Evolutionary conservation across 2,329 filamentous ascomycete species (phyloP).

Genomic region (Lecanicillium sp.): DNA sequence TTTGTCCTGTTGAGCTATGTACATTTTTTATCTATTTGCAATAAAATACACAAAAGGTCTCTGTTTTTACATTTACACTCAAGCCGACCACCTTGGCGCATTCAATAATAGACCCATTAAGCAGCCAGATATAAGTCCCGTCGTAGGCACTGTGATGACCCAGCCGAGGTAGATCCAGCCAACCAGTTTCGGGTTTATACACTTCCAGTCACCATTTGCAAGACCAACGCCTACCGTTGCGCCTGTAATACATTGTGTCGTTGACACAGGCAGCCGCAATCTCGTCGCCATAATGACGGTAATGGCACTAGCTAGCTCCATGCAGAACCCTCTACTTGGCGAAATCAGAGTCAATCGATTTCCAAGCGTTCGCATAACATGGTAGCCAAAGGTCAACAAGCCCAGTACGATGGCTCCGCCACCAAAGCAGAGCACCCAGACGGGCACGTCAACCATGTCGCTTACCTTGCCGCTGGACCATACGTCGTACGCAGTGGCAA

Average conservation of each 20-base stretch:
- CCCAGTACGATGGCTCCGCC: conserved; percentile 44
- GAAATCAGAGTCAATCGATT: conserved; percentile 48
- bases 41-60: neutral
- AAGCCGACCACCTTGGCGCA: conserved; percentile 30
- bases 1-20: too few species aligned
- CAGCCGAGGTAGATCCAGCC: conserved; percentile 40
- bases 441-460: conserved; percentile 30
- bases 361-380: conserved; percentile 50
- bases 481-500: conserved; percentile 42
- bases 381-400: conserved; percentile 54
- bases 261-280: conserved; percentile 40
- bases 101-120: conserved; percentile 48
- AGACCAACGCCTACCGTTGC: conserved; percentile 44
- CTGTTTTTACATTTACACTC: neutral
- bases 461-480: conserved; percentile 33
- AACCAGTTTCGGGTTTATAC: conserved; percentile 40
- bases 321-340: conserved; percentile 41
- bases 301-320: conserved; percentile 42
- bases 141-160: conserved; percentile 42
- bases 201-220: conserved; percentile 38
- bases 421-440: conserved; percentile 42
- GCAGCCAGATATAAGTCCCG: conserved; percentile 39
- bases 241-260: conserved; percentile 44
- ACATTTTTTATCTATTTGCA: neutral
- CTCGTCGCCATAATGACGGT: conserved; percentile 47